Base-by-base conservation (phyloP, 2,329 filamentous ascomycete genomes). In the Lecanoromycetidae sp. region DNA sequence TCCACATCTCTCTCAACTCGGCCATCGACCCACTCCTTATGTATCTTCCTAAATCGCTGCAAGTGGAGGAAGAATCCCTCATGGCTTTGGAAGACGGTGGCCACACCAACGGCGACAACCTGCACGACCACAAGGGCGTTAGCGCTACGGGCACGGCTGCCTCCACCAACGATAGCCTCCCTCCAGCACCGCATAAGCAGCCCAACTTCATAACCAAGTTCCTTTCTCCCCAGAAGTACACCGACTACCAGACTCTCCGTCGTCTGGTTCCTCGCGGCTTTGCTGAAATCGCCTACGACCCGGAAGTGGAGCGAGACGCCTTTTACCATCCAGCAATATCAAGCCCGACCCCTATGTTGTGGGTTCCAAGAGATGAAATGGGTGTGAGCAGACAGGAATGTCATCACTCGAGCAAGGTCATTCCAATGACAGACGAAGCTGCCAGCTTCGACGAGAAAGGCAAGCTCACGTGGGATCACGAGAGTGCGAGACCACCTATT, bases 361-460 rank as follows among this genome's bases (percentile, higher is more conserved):
- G 87, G 87, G 84, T 94, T 46, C 86, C 87, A 0, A 71, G 76
- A 49, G 87, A 94, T 57, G 66, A 73, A 1, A 75, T 79, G 20
- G 84, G 86, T 8, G 76, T 94, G 34, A 86, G 80, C 45, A 72
- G 72, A 57, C 84, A 93, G 60, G 87, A 94, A 63, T 71, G 91
- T 44, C 71, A 71, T 10, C 83, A 91, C 57, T 84, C 83, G 0
- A 70, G 70, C 55, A 77, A 75, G 57, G 74, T 84, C 26, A 84
- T 87, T 25, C 77, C 80, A 1, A 90, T 93, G 54, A 88, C 84
- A 0, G 87, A 94, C 55, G 82, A 86, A 55, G 82, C 80, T 15
- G 82, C 82, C 36, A 73, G 67, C 41, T 65, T 90, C 42, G 72
- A 83, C 57, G 82, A 84, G 56, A 83, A 86, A 67, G 80, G 80